phyloP scores from a whole-genome alignment of 2,329 filamentous ascomycete genomes.

The Trichoderma sp. region DNA sequence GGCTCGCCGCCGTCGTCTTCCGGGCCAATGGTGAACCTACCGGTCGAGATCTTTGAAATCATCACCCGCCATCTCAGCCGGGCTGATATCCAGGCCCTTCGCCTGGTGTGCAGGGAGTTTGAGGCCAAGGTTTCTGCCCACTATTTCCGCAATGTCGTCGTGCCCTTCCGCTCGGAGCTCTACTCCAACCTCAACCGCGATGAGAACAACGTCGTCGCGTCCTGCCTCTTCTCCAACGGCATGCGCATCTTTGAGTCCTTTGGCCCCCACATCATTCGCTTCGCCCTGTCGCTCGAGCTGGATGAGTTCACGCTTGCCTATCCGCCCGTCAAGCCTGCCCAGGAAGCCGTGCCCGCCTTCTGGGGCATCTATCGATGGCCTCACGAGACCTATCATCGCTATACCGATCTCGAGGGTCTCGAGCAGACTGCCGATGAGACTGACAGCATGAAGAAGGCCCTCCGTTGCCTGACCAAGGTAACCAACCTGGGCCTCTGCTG shows the following conservation, averaged over 20 bases:
- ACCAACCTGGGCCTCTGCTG: conserved; percentile 64
- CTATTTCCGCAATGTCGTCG: conserved; percentile 61
- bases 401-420: conserved; percentile 55
- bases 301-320: conserved; percentile 48
- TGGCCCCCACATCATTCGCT: conserved; percentile 57
- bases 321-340: conserved; percentile 55
- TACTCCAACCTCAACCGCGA: conserved; percentile 41
- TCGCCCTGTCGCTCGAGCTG: conserved; percentile 68
- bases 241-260: conserved; percentile 61
- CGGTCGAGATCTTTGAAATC: conserved; percentile 59
- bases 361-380: conserved; percentile 68
- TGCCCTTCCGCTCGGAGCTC: conserved; percentile 63
- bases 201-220: conserved; percentile 25
- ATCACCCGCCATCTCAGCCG: conserved; percentile 55
- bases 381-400: conserved; percentile 55
- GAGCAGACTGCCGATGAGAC: conserved; percentile 64
- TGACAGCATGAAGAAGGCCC: conserved; percentile 56
- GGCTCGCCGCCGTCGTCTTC: conserved; percentile 30
- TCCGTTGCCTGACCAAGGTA: conserved; percentile 53
- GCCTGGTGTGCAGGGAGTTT: conserved; percentile 57
- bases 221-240: conserved; percentile 43
- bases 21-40: conserved; percentile 41
- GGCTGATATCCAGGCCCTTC: conserved; percentile 56
- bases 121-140: conserved; percentile 54
- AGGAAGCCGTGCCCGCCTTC: conserved; percentile 53